phyloP scores from a whole-genome alignment of 2,329 filamentous ascomycete species.

The Aspergillus pseudoterreus region DNA sequence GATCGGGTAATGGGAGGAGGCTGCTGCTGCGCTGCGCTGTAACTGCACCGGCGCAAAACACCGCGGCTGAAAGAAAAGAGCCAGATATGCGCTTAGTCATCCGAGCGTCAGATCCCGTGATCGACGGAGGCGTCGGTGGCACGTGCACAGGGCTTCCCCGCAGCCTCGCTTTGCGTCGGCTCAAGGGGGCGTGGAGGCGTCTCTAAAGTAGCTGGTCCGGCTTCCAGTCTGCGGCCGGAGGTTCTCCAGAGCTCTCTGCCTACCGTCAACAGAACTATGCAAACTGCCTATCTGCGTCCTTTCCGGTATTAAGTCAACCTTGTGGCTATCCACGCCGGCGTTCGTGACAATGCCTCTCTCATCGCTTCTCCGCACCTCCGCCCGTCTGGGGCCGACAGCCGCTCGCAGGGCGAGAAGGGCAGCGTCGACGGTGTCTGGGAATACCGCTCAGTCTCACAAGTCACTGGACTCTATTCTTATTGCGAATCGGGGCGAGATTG shows the following conservation, averaged over 20 bases:
- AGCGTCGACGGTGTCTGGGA: constrained; percentile 27
- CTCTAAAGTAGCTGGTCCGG: constrained; percentile 6
- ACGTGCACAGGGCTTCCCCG: constrained; percentile 29
- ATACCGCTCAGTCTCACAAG: constrained; percentile 24
- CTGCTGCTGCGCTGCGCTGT: constrained; percentile 1
- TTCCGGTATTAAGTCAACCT: constrained; percentile 8
- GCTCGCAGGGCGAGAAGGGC: constrained; percentile 27
- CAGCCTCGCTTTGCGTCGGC: constrained; percentile 38
- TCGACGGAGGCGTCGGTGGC: constrained; percentile 4
- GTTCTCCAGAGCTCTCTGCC: not conserved
- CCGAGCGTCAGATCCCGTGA: not conserved
- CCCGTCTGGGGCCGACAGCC: constrained; percentile 30
- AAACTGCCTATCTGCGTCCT: not conserved
- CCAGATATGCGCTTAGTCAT: not conserved
- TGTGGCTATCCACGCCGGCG: not conserved
- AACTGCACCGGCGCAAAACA: not conserved
- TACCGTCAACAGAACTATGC: constrained; percentile 9
- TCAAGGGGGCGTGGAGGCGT: constrained; percentile 13
- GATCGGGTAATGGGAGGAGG: not conserved
- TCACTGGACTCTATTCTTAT: constrained; percentile 78
- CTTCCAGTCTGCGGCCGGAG: not conserved
- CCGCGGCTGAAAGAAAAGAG: not conserved
- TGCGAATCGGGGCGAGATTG: constrained; percentile 95
- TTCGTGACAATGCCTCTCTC: constrained; percentile 31
- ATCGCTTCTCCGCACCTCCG: constrained; percentile 38